Evolutionary conservation across 352 stramenopile species (phyloP).

Genomic region (Globisporangium yorkense): DNA sequence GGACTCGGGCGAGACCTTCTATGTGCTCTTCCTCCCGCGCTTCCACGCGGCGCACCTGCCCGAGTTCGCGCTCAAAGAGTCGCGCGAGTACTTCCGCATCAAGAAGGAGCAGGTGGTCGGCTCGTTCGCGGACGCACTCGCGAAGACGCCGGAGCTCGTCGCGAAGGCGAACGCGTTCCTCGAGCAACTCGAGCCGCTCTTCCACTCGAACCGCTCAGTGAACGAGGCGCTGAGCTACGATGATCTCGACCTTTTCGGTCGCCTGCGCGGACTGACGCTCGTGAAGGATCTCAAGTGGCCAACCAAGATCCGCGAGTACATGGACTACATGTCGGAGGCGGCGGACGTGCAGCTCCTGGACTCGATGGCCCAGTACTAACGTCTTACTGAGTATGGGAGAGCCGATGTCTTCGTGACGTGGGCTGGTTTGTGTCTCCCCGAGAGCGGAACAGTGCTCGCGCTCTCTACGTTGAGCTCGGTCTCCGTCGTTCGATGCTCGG

Average conservation of each 20-base stretch:
- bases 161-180: slow-evolving; percentile 29
- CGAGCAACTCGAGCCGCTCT: slow-evolving; percentile 23
- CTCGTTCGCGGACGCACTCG: slow-evolving; percentile 32
- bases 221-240: slow-evolving; percentile 45
- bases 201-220: slow-evolving; percentile 38
- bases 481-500: too few relatives aligned
- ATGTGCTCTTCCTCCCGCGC: slow-evolving; percentile 36
- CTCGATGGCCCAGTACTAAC: slow-evolving; percentile 26
- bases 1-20: slow-evolving; percentile 29
- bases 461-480: too few relatives aligned
- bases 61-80: slow-evolving; percentile 35
- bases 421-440: too few relatives aligned
- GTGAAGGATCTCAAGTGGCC: slow-evolving; percentile 43
- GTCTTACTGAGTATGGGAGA: too few relatives aligned
- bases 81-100: slow-evolving; percentile 41
- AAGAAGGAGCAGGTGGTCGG: slow-evolving; percentile 57
- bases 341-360: slow-evolving; percentile 35
- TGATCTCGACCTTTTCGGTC: slow-evolving; percentile 45
- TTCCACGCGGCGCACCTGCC: slow-evolving; percentile 36
- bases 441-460: too few relatives aligned
- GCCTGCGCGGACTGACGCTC: slow-evolving; percentile 41
- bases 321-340: slow-evolving; percentile 31
- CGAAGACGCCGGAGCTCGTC: slow-evolving; percentile 34
- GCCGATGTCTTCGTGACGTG: too few relatives aligned
- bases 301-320: slow-evolving; percentile 32